Percentiles rank a stretch among this genome's conserved stretches.
phyloP scores from a whole-genome alignment of 345 rosid species.

The Atalantia buxifolia region DNA sequence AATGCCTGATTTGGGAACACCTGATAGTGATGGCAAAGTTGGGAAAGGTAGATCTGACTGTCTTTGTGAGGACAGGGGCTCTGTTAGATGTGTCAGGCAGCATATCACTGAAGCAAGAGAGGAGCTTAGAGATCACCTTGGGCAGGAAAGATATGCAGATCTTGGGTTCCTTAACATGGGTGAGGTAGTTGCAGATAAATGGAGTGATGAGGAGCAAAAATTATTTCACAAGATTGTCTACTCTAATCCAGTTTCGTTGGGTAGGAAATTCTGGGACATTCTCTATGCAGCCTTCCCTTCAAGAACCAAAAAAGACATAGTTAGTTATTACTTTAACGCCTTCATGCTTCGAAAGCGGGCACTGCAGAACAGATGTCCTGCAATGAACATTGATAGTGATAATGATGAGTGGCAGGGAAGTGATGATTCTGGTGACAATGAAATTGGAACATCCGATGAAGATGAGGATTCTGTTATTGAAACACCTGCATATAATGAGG shows the following conservation, averaged over 20 bases:
- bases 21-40: constrained; percentile 11
- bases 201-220: constrained; percentile 71
- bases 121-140: constrained; percentile 39
- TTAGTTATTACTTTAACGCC: constrained; percentile 81
- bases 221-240: constrained; percentile 48
- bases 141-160: constrained; percentile 40
- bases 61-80: constrained; percentile 47
- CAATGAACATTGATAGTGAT: constrained; percentile 62
- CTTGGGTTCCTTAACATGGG: constrained; percentile 77
- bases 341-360: constrained; percentile 68
- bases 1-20: constrained; percentile 34
- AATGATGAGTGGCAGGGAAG: constrained; percentile 66
- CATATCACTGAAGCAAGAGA: constrained; percentile 62
- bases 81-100: constrained; percentile 57
- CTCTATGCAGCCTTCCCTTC: constrained; percentile 50
- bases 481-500: constrained; percentile 24
- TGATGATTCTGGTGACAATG: constrained; percentile 23
- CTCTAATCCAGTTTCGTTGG: constrained; percentile 53
- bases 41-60: constrained; percentile 56
- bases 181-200: constrained; percentile 55
- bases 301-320: constrained; percentile 51
- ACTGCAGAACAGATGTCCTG: constrained; percentile 61
- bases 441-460: constrained; percentile 8
- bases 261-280: constrained; percentile 61
- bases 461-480: constrained; percentile 35